Evolutionary conservation across 768 basidiomycete genomes (phyloP), one percentile per base, ranked within the genome.

Genomic region (Auriculariales sp.): DNA sequence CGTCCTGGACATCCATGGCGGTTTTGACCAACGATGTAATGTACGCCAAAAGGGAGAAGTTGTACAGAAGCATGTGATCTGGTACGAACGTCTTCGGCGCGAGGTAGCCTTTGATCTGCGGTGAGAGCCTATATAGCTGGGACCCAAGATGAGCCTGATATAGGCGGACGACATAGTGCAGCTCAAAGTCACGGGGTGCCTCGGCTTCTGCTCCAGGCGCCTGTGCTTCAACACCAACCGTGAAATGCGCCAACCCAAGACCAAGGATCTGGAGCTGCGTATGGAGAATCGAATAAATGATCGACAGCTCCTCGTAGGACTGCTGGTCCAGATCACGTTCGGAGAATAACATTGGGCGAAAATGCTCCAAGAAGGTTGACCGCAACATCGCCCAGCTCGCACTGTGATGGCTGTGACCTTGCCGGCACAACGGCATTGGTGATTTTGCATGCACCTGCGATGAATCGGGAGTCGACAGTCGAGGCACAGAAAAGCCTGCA

Each of bases 271-370:
- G 78, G 19, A 79, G 59, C 57, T 90, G 85, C 1, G 68, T 74
- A 71, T 78, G 81, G 4, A 88, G 64, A n/a, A 69, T 64, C 17
- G 75, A 70, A 53, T 71, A 70, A 46, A 75, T 68, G 6, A 83
- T 68, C 1, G 81, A 74, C 4, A 84, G 59, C 56, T 89, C 86
- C 67, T 92, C 88, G 55, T 77, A 79, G 24, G 73, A 71, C 46
- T 61, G 62, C n/a, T 59, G 57, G 3, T 57, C 56, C 11, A 86
- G 61, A 24, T 78, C 72, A 7, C 74, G 65, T 35, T 67, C 61
- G 3, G 68, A 66, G 22, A 71, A 58, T 17, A 67, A 56, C 11
- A 73, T 54, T 22, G 73, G 70, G 1, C 60, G 57, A 61, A 79
- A 82, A 52, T 73, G 63, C 14, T 70, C 68, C 22, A 70, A 54